These are phyloP conservation scores for Podospora pseudoanserina DNA, from an alignment of 495 filamentous ascomycete genomes.

Conservation along the genomic window DNA sequence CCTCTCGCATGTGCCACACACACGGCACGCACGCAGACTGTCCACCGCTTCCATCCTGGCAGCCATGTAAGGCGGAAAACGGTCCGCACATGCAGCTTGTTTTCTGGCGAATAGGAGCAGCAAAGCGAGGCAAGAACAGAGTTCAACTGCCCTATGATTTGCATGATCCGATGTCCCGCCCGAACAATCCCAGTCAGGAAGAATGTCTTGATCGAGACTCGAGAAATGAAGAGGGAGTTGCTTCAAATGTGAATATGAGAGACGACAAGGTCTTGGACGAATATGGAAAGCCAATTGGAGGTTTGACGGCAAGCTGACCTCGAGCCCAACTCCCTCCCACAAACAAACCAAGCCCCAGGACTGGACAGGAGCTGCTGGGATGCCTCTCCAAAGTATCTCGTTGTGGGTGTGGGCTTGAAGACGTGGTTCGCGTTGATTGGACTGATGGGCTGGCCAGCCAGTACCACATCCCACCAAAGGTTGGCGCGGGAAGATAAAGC, in stretches of 20 bases:
- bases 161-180: constrained; percentile 33
- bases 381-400: constrained; percentile 23
- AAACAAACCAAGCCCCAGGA: constrained; percentile 12
- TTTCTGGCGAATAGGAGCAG: constrained; percentile 32
- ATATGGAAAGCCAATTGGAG: constrained; percentile 4
- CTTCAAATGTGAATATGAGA: not conserved
- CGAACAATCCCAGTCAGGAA: not conserved
- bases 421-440: constrained; percentile 42
- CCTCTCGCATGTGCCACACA: constrained; percentile 17
- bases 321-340: constrained; percentile 15
- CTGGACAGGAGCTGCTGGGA: constrained; percentile 27
- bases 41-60: constrained; percentile 30
- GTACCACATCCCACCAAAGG: constrained; percentile 34
- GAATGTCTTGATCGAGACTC: not conserved
- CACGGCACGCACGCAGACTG: constrained; percentile 12
- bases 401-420: constrained; percentile 38
- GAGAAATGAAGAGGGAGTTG: not conserved
- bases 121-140: constrained; percentile 21
- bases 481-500: constrained; percentile 38
- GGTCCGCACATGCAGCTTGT: constrained; percentile 39
- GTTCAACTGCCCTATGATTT: constrained; percentile 35
- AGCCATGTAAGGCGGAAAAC: constrained; percentile 42
- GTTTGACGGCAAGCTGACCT: constrained; percentile 12
- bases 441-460: constrained; percentile 24
- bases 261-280: not conserved